Base-by-base conservation (phyloP, 495 filamentous ascomycete species). In the Podospora pseudopauciseta region DNA sequence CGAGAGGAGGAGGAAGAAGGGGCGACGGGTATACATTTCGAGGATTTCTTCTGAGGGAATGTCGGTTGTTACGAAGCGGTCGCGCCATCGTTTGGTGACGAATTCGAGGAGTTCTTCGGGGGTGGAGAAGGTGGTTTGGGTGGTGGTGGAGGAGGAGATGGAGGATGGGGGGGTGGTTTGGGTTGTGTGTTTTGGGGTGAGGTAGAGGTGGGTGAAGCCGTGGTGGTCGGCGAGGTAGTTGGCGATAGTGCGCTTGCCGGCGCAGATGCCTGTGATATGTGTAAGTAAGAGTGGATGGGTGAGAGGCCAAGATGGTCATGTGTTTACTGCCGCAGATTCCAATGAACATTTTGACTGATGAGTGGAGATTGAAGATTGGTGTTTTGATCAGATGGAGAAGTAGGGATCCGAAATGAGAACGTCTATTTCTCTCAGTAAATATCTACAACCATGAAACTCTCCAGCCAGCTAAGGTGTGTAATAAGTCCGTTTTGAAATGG, bases 1-100 rank as follows among this genome's bases (percentile, higher is more conserved):
- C 75, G 91, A 93, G 67, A 98, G 84, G 18, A 98, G 86, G 63
- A 99, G 85, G 80, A 98, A 99, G 80, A 95, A 97, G 1, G 95
- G 95, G 15, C 95, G 88, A 27, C 89, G 83, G 49, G 86, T 77
- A 49, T 97, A 87, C 13, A 85, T 81, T 70, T 97, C 91, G 2
- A 97, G 81, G 7, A 89, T 84, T 1, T 67, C 67, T 34, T 90
- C 88, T 72, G 88, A 84, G 79, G 87, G 84, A 68, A 97, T 89
- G 73, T 92, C 88, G 26, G 91, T 93, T 0, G 90, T 95, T 6
- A 97, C 91, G 87, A 89, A 98, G 32, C 85, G 84, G 65, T 87
- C 86, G 69, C 85, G 86, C 94, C 94, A 99, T 71, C 86, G 78
- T 74, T 89, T 90, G 4, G 95, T 98, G 58, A 93, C 91, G 73